Conservation (phyloP, 805 yeast species). For the Peterozyma toletana region DNA sequence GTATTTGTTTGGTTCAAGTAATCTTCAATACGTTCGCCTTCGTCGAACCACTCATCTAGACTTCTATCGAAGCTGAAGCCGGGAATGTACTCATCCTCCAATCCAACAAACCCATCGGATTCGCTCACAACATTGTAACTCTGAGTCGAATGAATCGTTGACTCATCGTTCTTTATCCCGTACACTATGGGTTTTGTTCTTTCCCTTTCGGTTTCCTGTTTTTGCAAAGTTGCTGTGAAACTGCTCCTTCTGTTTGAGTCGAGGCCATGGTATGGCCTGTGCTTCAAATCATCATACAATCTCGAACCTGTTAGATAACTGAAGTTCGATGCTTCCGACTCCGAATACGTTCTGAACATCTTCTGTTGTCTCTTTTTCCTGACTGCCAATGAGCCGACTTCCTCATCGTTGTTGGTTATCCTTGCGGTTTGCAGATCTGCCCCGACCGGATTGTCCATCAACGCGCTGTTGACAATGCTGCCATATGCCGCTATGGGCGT, state of each 20-base stretch:
- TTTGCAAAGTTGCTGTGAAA: conserved; percentile 1
- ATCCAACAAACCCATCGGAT: conserved; percentile 28
- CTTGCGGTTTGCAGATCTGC: background rate
- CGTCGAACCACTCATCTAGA: conserved; percentile 38
- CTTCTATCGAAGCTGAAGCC: conserved; percentile 51
- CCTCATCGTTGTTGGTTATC: background rate
- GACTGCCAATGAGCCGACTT: background rate
- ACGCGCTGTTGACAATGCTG: too few species aligned
- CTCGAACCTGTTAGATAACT: conserved; percentile 47
- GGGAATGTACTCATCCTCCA: conserved; percentile 75
- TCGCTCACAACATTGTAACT: conserved; percentile 10
- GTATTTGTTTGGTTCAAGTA: background rate
- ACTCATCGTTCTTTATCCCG: conserved; percentile 12
- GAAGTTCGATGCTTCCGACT: conserved; percentile 55
- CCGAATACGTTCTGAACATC: conserved; percentile 54
- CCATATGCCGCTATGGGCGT: too few species aligned
- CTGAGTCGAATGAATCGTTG: conserved; percentile 6
- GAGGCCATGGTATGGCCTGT: conserved; percentile 30
- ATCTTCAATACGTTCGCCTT: conserved; percentile 5
- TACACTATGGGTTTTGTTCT: background rate
- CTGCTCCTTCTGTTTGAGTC: conserved; percentile 5
- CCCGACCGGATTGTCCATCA: too few species aligned
- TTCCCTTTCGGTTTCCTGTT: background rate
- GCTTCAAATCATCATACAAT: conserved; percentile 43
- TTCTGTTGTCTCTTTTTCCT: conserved; percentile 12